Conservation (phyloP, 164 flowering plant genomes). For the Berberis vulgaris region DNA sequence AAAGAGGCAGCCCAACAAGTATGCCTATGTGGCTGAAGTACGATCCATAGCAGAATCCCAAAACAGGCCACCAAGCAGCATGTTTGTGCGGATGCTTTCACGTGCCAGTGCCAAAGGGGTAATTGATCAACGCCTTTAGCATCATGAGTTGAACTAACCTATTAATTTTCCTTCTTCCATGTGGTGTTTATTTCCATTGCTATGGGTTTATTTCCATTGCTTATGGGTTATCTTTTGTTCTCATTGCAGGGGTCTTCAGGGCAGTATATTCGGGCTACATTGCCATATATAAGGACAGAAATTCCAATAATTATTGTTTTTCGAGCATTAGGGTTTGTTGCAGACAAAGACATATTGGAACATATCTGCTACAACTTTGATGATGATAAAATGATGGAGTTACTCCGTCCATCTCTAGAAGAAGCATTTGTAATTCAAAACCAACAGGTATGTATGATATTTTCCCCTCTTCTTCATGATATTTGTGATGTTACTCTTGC, state of each 20-base stretch:
- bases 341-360: constrained; percentile 92
- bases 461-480: neutral
- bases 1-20: constrained; percentile 98
- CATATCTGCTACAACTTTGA: constrained; percentile 84
- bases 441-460: constrained; percentile 50
- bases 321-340: constrained; percentile 93
- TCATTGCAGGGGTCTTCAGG: constrained; percentile 80
- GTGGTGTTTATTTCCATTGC: neutral
- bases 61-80: constrained; percentile 91
- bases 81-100: constrained; percentile 99
- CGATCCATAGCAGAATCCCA: constrained; percentile 97
- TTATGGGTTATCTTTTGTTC: neutral
- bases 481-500: neutral
- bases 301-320: constrained; percentile 94
- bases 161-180: neutral
- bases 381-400: constrained; percentile 95
- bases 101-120: constrained; percentile 96
- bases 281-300: constrained; percentile 88
- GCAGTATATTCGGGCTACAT: constrained; percentile 89
- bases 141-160: too few relatives aligned
- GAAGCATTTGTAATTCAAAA: constrained; percentile 98
- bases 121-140: constrained; percentile 6
- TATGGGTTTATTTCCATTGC: neutral
- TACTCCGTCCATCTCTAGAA: constrained; percentile 89
- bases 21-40: constrained; percentile 91